A percentile compares a stretch with the other conserved stretches of the same genome.
Evolutionary conservation across 2,329 filamentous ascomycete species (phyloP).

Genomic region (Fusarium sp.): DNA sequence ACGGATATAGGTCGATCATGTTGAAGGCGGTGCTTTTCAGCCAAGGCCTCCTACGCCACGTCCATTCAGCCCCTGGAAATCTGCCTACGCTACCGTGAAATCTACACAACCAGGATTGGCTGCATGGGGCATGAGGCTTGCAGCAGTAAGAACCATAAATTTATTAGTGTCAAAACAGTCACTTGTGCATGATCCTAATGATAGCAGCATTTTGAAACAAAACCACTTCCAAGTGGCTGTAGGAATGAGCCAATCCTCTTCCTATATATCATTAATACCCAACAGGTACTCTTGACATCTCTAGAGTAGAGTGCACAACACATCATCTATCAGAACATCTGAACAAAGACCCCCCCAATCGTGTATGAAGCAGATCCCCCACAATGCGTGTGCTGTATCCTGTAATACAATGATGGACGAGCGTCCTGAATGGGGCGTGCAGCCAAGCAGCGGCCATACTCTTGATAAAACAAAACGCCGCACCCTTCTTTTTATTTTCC

Average conservation of each 20-base stretch:
- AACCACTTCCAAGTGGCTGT: conserved; percentile 24
- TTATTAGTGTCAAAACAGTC: not conserved
- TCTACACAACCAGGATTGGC: not conserved
- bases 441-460: conserved; percentile 6
- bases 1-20: not conserved
- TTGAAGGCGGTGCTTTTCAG: conserved; percentile 35
- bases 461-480: conserved; percentile 43
- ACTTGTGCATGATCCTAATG: not conserved
- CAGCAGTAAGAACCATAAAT: not conserved
- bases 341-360: conserved; percentile 23
- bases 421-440: conserved; percentile 15
- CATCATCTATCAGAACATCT: conserved; percentile 40
- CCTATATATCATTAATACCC: conserved; percentile 39
- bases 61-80: conserved; percentile 16
- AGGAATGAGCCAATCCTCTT: conserved; percentile 30
- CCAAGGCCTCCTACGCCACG: conserved; percentile 35
- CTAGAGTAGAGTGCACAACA: conserved; percentile 20
- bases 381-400: conserved; percentile 27
- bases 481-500: conserved; percentile 33
- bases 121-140: conserved; percentile 12
- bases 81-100: conserved; percentile 22
- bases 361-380: conserved; percentile 19
- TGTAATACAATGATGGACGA: conserved; percentile 17
- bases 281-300: conserved; percentile 18
- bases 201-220: not conserved